Percentiles rank a stretch among this genome's conserved stretches.
Conservation (phyloP, 257 asterid genomes). For the Prunella vulgaris region DNA sequence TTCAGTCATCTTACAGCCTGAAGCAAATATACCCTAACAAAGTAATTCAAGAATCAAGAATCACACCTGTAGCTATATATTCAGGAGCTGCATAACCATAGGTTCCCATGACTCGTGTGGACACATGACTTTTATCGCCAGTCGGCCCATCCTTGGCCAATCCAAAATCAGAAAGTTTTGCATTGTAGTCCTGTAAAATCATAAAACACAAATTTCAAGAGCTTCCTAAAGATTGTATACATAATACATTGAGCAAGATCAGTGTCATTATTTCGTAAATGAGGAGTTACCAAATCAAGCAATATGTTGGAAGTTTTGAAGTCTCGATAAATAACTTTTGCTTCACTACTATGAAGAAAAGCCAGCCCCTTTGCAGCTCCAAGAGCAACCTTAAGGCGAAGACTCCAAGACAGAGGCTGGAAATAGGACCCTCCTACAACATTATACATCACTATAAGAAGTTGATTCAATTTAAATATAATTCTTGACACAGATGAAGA, state of each 20-base stretch:
- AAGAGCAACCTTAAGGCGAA: slow-evolving; percentile 75
- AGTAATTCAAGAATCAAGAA: not conserved
- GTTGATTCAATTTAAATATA: not conserved
- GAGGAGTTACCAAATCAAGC: slow-evolving; percentile 66
- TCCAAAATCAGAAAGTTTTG: slow-evolving; percentile 94
- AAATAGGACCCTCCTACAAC: slow-evolving; percentile 84
- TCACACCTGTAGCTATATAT: slow-evolving; percentile 70
- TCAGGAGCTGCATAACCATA: slow-evolving; percentile 95
- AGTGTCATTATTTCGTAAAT: not conserved
- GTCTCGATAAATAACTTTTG: slow-evolving; percentile 81
- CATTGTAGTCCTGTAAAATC: slow-evolving; percentile 64
- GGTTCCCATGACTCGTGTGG: slow-evolving; percentile 80
- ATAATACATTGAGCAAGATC: not conserved
- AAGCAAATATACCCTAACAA: not conserved
- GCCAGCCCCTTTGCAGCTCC: slow-evolving; percentile 95
- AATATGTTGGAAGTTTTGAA: slow-evolving; percentile 81
- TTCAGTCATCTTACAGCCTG: too few relatives aligned
- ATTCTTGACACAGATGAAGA: not conserved
- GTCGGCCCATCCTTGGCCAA: slow-evolving; percentile 86
- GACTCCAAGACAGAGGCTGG: slow-evolving; percentile 89
- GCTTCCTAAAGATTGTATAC: not conserved
- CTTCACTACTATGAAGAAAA: slow-evolving; percentile 78
- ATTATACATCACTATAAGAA: not conserved
- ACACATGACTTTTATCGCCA: slow-evolving; percentile 71
- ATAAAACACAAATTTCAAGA: not conserved